phyloP scores from a whole-genome alignment of 192 early-diverging fungal genomes.

The Linnemannia schmuckeri region DNA sequence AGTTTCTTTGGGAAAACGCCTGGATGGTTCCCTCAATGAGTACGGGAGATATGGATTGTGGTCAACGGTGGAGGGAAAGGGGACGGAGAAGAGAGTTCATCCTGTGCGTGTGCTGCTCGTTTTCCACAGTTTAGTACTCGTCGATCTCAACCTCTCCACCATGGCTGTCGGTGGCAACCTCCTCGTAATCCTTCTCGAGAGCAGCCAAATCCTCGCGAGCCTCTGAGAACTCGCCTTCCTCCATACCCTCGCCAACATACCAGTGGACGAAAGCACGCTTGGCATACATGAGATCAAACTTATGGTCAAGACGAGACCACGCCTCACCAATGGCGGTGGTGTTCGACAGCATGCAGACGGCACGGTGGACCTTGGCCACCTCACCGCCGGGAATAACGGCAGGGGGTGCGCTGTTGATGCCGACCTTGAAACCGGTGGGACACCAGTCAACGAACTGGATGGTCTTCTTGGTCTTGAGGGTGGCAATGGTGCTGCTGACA shows the following conservation, averaged over 20 bases:
- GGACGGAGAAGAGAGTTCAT: background rate
- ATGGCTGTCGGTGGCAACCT: conserved; percentile 91
- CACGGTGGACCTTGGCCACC: conserved; percentile 96
- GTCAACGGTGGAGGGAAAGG: background rate
- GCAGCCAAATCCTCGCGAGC: conserved; percentile 99
- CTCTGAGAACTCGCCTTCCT: conserved; percentile 99
- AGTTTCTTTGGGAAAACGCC: too few relatives aligned
- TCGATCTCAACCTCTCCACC: background rate
- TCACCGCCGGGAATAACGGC: conserved; percentile 78
- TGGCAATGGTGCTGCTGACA: conserved; percentile 90
- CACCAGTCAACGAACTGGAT: conserved; percentile 99
- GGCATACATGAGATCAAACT: conserved; percentile 99
- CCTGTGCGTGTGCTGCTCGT: too few relatives aligned
- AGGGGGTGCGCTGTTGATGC: conserved; percentile 96
- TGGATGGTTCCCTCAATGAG: background rate
- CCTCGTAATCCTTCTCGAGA: conserved; percentile 99
- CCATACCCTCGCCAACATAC: conserved; percentile 99
- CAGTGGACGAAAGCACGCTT: conserved; percentile 99
- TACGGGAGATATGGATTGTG: background rate
- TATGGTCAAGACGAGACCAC: conserved; percentile 99
- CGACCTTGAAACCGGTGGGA: conserved; percentile 99
- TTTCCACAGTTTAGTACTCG: background rate
- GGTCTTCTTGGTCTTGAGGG: conserved; percentile 96
- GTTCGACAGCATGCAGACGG: conserved; percentile 99
- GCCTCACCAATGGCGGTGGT: conserved; percentile 99